Evolutionary conservation across 495 filamentous ascomycete genomes (phyloP), one percentile per base, ranked within the genome.

Genomic region (Podospora pseudocomata): DNA sequence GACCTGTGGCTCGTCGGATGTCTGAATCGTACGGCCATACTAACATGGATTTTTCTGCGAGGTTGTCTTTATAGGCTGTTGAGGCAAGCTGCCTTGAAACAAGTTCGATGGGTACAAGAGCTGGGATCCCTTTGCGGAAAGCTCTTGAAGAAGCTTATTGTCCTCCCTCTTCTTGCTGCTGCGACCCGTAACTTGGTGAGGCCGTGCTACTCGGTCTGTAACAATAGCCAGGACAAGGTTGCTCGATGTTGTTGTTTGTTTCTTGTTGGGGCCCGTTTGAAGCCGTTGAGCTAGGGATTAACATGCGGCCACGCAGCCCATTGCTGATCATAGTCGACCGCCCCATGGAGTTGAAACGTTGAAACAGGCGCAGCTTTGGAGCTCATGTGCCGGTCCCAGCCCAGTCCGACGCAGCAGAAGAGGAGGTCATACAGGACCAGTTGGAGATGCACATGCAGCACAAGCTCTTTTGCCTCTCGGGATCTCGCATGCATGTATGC

Each of bases 301-400:
- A 16, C 39, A 49, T 49, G 39, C 39, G 39, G 39, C 39, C 39
- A 49, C 15, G 39, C 23, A 23, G 23, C 23, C 23, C 23, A 23
- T 23, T 23, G 23, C 39, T 49, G 39, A 49, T 49, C 39, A 49
- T 49, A 49, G 39, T 49, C 1, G 39, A 49, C 39, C 2, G 39
- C 39, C 39, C 39, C 39, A 49, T 49, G 39, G 39, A 49, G 39
- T 49, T 49, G 39, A 49, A 49, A 49, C 39, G 63, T 56, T 69
- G 67, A 69, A 69, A 69, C 67, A 65, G 65, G 67, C 63, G 57
- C 67, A 39, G 39, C 20, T 56, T 28, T 65, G 67, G 63, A 64
- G 63, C 44, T 20, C 30, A n/a, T 32, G 7, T 44, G 67, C 63
- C 57, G 67, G 44, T 65, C 63, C 44, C 63, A 54, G 39, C 67